phyloP scores from a whole-genome alignment of 1,284 basidiomycete genomes.

The Ganoderma sinense region DNA sequence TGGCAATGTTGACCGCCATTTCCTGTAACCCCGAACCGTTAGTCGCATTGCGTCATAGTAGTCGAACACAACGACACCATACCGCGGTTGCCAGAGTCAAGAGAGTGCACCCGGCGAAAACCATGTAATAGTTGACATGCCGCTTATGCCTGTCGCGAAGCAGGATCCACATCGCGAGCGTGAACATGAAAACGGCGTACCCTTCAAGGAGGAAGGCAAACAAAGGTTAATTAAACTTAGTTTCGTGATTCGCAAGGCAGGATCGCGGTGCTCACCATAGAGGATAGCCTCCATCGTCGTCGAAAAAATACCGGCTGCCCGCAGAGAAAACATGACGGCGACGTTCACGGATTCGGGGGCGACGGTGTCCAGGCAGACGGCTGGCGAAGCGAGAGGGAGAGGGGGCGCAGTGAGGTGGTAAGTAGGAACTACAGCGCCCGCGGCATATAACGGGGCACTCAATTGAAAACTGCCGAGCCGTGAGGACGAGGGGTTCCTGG shows the following conservation, averaged over 20 bases:
- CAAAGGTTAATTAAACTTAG: background rate
- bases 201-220: slow-evolving; percentile 22
- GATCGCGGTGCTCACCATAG: slow-evolving; percentile 30
- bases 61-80: background rate
- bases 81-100: slow-evolving; percentile 38
- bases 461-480: slow-evolving; percentile 12
- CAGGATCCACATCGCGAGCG: slow-evolving; percentile 34
- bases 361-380: background rate
- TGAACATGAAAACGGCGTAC: slow-evolving; percentile 39
- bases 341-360: background rate
- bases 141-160: slow-evolving; percentile 26
- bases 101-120: slow-evolving; percentile 28
- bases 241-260: background rate
- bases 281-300: slow-evolving; percentile 38
- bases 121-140: slow-evolving; percentile 31
- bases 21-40: slow-evolving; percentile 26
- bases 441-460: slow-evolving; percentile 9
- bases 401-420: slow-evolving; percentile 5
- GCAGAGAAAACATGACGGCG: slow-evolving; percentile 22
- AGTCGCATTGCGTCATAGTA: background rate
- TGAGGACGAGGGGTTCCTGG: slow-evolving; percentile 9
- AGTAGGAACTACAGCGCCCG: background rate
- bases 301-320: slow-evolving; percentile 34
- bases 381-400: background rate
- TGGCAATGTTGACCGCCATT: slow-evolving; percentile 32